Conservation (phyloP, 164 flowering plant species). For the Kingdonia uniflora region DNA sequence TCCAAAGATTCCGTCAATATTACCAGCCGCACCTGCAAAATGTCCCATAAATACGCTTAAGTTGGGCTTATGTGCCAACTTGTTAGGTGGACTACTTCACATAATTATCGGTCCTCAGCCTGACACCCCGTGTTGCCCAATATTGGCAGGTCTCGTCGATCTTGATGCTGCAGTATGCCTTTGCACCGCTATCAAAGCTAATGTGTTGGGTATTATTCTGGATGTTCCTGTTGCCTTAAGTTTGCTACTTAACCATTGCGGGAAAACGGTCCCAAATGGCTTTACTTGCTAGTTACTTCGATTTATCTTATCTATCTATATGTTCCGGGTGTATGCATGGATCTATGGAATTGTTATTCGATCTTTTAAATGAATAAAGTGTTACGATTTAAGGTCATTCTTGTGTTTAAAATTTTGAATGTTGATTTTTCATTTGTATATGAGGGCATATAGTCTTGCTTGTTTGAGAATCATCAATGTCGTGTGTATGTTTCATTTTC, state of each 20-base stretch:
- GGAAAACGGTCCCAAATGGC: slow-evolving; percentile 50
- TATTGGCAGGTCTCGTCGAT: too few relatives aligned
- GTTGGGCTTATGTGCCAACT: slow-evolving; percentile 47
- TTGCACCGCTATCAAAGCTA: slow-evolving; percentile 67
- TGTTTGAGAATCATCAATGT: too few relatives aligned
- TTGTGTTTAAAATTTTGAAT: too few relatives aligned
- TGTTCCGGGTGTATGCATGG: too few relatives aligned
- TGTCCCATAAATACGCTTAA: slow-evolving; percentile 64
- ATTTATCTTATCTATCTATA: too few relatives aligned
- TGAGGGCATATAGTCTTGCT: too few relatives aligned
- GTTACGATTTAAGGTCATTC: too few relatives aligned
- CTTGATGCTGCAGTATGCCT: slow-evolving; percentile 53
- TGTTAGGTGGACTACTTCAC: slow-evolving; percentile 27
- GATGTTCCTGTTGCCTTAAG: slow-evolving; percentile 47
- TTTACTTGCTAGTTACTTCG: slow-evolving; percentile 32
- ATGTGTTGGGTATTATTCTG: slow-evolving; percentile 41
- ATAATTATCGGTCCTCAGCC: slow-evolving; percentile 34
- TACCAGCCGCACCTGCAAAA: background rate
- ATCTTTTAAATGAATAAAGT: too few relatives aligned
- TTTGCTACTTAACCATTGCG: slow-evolving; percentile 53
- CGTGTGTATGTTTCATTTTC: too few relatives aligned
- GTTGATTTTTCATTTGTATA: too few relatives aligned
- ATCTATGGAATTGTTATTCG: too few relatives aligned
- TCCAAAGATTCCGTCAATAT: background rate
- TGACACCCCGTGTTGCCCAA: slow-evolving; percentile 30